Percentiles rank a stretch among this genome's conserved stretches.
Conservation (phyloP, 306 rosid species). For the Vigna radiata region DNA sequence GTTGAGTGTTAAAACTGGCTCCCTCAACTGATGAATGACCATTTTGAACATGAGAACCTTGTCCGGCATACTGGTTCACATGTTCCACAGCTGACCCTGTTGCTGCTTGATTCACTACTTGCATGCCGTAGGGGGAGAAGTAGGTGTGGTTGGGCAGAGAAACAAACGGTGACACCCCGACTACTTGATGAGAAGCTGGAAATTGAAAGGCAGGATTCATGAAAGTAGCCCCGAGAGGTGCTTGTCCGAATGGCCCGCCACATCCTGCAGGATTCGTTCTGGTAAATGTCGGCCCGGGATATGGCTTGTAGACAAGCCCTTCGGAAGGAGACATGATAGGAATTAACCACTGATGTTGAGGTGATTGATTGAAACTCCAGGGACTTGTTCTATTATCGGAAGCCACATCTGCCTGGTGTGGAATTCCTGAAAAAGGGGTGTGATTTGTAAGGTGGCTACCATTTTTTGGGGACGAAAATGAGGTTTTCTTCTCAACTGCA, state of each 20-base stretch:
- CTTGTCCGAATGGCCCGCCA: slow-evolving; percentile 56
- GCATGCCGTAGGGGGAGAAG: slow-evolving; percentile 69
- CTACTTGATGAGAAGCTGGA: slow-evolving; percentile 57
- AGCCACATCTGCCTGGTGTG: slow-evolving; percentile 42
- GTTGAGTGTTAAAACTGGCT: background rate
- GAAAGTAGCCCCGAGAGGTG: slow-evolving; percentile 48
- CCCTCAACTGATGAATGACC: slow-evolving; percentile 17
- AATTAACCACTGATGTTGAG: slow-evolving; percentile 74
- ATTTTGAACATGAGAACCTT: slow-evolving; percentile 23
- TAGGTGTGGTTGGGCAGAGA: slow-evolving; percentile 52
- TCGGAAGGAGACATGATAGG: slow-evolving; percentile 84
- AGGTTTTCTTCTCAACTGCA: slow-evolving; percentile 49
- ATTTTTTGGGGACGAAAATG: slow-evolving; percentile 53
- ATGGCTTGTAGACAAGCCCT: slow-evolving; percentile 90
- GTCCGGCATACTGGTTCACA: slow-evolving; percentile 47
- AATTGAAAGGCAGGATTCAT: slow-evolving; percentile 61
- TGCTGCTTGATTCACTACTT: slow-evolving; percentile 50
- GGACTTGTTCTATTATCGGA: slow-evolving; percentile 54
- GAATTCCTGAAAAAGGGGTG: slow-evolving; percentile 51
- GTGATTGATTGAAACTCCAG: slow-evolving; percentile 65
- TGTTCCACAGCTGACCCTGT: slow-evolving; percentile 59
- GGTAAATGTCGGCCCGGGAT: slow-evolving; percentile 55
- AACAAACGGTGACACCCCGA: slow-evolving; percentile 46
- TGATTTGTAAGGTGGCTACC: slow-evolving; percentile 54
- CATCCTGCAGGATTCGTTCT: slow-evolving; percentile 59